phyloP scores from a whole-genome alignment of 1,284 basidiomycete genomes.

The Moniliella sp. region DNA sequence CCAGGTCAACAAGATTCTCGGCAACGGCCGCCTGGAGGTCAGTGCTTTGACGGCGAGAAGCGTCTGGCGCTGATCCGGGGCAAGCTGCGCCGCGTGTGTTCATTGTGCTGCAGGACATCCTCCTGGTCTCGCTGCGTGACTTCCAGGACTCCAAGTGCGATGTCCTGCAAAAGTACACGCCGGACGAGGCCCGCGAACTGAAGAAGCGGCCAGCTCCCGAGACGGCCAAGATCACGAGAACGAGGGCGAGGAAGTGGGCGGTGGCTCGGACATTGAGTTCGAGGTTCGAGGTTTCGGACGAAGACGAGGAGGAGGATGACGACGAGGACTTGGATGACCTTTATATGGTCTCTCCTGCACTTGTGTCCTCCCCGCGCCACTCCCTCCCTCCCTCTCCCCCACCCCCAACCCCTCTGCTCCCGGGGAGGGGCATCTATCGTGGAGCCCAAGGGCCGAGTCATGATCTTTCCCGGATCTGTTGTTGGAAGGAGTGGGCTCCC shows the following conservation, averaged over 20 bases:
- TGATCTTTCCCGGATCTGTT: no score
- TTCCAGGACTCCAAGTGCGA: constrained; percentile 99
- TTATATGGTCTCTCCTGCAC: no score
- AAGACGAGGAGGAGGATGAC: constrained; percentile 28
- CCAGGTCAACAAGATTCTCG: constrained; percentile 94
- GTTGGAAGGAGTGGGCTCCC: no score
- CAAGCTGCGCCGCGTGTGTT: constrained; percentile 98
- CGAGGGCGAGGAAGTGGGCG: constrained; percentile 56
- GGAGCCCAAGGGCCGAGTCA: no score
- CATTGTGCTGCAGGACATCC: constrained; percentile 97
- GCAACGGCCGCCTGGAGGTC: constrained; percentile 85
- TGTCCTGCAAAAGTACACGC: constrained; percentile 95
- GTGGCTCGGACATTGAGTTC: constrained; percentile 22
- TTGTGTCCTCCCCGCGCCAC: no score
- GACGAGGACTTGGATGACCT: constrained; percentile 25
- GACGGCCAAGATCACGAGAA: constrained; percentile 87
- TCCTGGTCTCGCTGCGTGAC: constrained; percentile 81
- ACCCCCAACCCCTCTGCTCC: no score
- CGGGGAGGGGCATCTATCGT: no score
- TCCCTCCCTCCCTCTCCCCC: no score
- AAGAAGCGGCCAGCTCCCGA: constrained; percentile 93
- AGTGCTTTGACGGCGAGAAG: constrained; percentile 96
- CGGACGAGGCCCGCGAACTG: constrained; percentile 68
- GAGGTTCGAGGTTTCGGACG: constrained; percentile 32
- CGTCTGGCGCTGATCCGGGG: constrained; percentile 91